Evolutionary conservation across 2,329 filamentous ascomycete genomes (phyloP).

Genomic region (Pseudopyricularia javanii): DNA sequence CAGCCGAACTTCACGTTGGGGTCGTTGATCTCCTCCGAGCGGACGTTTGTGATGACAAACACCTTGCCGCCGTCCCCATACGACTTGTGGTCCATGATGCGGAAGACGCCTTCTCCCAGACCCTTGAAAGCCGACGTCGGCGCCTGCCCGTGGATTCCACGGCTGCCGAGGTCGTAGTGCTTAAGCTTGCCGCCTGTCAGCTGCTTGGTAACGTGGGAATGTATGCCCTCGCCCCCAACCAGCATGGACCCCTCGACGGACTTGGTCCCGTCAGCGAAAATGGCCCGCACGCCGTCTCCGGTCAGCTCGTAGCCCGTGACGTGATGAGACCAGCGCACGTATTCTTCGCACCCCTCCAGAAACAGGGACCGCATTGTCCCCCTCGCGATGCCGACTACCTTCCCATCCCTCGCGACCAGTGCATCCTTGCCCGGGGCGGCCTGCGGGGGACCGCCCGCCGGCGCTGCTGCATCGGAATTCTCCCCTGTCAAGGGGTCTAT

Average conservation of each 20-base stretch:
- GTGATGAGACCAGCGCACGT: conserved; percentile 41
- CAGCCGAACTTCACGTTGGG: conserved; percentile 46
- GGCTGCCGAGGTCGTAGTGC: conserved; percentile 49
- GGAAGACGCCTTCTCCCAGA: conserved; percentile 51
- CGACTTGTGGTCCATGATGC: conserved; percentile 34
- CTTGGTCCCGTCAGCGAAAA: conserved; percentile 48
- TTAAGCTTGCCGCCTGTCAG: conserved; percentile 44
- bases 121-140: conserved; percentile 47
- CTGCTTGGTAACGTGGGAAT: conserved; percentile 47
- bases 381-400: too few species aligned
- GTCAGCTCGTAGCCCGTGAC: conserved; percentile 48
- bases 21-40: conserved; percentile 45
- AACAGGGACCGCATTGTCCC: conserved; percentile 24
- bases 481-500: conserved; percentile 31
- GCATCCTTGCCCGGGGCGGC: too few species aligned
- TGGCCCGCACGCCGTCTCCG: conserved; percentile 35
- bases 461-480: too few species aligned
- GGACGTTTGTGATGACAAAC: conserved; percentile 52
- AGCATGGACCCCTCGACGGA: conserved; percentile 47
- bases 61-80: conserved; percentile 26
- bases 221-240: conserved; percentile 50
- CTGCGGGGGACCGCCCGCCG: too few species aligned
- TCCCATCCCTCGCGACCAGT: too few species aligned
- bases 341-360: conserved; percentile 39
- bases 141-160: conserved; percentile 55